Percentiles rank a stretch among this genome's conserved stretches.
These are phyloP conservation scores for Monosporozyma yasuniensis DNA, from an alignment of 805 yeast species.

Conservation along the genomic window DNA sequence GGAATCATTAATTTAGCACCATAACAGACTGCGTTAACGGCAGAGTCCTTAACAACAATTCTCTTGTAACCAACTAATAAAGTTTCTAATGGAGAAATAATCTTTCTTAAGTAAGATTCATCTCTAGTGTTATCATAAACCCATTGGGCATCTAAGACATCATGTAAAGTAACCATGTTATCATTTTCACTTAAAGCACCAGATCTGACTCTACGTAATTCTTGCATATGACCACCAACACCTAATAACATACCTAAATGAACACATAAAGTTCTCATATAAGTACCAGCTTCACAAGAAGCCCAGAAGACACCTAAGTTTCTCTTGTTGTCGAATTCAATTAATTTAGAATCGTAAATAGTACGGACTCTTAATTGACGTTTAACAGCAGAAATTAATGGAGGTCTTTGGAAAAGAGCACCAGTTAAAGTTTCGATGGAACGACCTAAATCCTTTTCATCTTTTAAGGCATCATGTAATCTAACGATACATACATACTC, in stretches of 20 bases:
- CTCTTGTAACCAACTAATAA: slow-evolving; percentile 92
- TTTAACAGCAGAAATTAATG: slow-evolving; percentile 96
- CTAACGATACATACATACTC: slow-evolving; percentile 97
- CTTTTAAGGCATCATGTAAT: slow-evolving; percentile 86
- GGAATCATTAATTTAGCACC: slow-evolving; percentile 99
- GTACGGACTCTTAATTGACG: slow-evolving; percentile 98
- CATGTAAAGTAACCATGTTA: slow-evolving; percentile 90
- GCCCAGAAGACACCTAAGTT: slow-evolving; percentile 99
- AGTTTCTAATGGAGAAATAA: slow-evolving; percentile 91
- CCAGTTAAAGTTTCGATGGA: slow-evolving; percentile 92
- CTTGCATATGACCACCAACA: slow-evolving; percentile 99
- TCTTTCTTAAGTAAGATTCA: slow-evolving; percentile 87
- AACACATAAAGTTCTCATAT: slow-evolving; percentile 98
- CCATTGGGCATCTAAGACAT: slow-evolving; percentile 97
- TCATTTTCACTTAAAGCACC: slow-evolving; percentile 91
- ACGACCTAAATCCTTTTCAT: slow-evolving; percentile 81
- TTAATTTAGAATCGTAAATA: slow-evolving; percentile 88
- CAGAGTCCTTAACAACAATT: slow-evolving; percentile 88
- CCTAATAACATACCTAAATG: slow-evolving; percentile 97
- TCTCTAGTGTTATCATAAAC: slow-evolving; percentile 94
- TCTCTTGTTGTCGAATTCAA: slow-evolving; percentile 92
- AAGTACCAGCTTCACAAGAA: slow-evolving; percentile 98
- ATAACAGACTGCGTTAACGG: slow-evolving; percentile 96
- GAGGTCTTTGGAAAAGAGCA: slow-evolving; percentile 98
- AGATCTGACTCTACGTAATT: slow-evolving; percentile 96